phyloP scores from a whole-genome alignment of 345 rosid species.

The Eucalyptus polybractea region DNA sequence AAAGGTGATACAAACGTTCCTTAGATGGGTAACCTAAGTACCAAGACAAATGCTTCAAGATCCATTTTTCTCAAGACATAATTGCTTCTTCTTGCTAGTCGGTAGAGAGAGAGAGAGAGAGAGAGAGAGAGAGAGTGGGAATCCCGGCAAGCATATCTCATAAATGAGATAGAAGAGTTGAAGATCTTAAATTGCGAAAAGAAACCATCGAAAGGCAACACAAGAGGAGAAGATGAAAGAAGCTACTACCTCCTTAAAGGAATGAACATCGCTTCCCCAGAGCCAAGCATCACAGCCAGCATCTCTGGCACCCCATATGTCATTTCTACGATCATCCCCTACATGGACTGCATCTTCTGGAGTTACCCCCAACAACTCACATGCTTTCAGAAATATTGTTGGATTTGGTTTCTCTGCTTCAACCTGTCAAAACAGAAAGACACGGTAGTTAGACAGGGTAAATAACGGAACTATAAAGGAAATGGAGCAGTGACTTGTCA shows the following conservation, averaged over 20 bases:
- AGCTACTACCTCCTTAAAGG: conserved; percentile 71
- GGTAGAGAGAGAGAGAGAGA: background rate
- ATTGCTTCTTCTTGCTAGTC: background rate
- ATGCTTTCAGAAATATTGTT: conserved; percentile 84
- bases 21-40: background rate
- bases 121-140: background rate
- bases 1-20: background rate
- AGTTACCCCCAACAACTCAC: conserved; percentile 69
- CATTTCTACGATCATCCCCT: conserved; percentile 97
- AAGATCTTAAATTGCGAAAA: background rate
- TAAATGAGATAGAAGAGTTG: background rate
- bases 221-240: background rate
- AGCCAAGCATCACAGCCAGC: conserved; percentile 99
- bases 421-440: conserved; percentile 31
- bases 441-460: background rate
- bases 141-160: background rate
- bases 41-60: background rate
- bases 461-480: background rate
- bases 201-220: background rate
- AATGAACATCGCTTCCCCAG: conserved; percentile 92
- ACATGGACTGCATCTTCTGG: conserved; percentile 97
- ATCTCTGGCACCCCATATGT: conserved; percentile 98
- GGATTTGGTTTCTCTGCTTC: conserved; percentile 99
- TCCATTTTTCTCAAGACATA: background rate
- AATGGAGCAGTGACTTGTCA: background rate